These are phyloP conservation scores for Claviceps sp. DNA, from an alignment of 2,329 filamentous ascomycete genomes.

Conservation along the genomic window DNA sequence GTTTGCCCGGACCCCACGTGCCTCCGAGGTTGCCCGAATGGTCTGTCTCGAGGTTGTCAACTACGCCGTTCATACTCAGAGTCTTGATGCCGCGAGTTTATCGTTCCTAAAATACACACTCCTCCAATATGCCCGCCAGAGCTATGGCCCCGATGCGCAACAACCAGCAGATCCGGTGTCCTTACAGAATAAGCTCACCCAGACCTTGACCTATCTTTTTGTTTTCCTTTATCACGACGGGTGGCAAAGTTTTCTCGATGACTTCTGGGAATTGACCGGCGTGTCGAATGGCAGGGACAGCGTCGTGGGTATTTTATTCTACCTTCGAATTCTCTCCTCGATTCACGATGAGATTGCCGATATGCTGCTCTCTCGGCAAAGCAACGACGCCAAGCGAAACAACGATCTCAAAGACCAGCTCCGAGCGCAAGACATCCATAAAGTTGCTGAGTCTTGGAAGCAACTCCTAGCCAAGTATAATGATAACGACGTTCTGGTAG, in stretches of 20 bases:
- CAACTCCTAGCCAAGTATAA: conserved; percentile 72
- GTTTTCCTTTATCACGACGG: conserved; percentile 71
- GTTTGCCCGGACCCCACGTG: conserved; percentile 64
- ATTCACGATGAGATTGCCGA: conserved; percentile 98
- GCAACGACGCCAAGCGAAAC: conserved; percentile 70
- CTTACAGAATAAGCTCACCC: conserved; percentile 94
- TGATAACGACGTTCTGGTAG: conserved; percentile 59
- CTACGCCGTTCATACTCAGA: conserved; percentile 70
- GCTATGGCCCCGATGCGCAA: conserved; percentile 50
- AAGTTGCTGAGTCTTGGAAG: conserved; percentile 82
- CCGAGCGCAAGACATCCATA: conserved; percentile 73
- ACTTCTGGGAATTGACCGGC: conserved; percentile 67
- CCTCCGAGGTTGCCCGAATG: conserved; percentile 74
- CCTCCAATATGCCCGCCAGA: conserved; percentile 65
- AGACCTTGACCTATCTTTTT: conserved; percentile 91
- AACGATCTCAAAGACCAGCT: conserved; percentile 85
- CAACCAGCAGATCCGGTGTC: conserved; percentile 54
- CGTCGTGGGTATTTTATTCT: conserved; percentile 63
- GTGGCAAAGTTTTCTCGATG: conserved; percentile 85
- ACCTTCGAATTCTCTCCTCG: conserved; percentile 75
- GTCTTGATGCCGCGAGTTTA: conserved; percentile 60
- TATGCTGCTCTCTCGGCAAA: conserved; percentile 67
- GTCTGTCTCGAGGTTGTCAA: conserved; percentile 89
- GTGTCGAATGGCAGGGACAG: conserved; percentile 55
- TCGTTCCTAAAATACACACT: conserved; percentile 67